phyloP scores from a whole-genome alignment of 1,139 yeast genomes.

The Debaryomycetaceae sp. region DNA sequence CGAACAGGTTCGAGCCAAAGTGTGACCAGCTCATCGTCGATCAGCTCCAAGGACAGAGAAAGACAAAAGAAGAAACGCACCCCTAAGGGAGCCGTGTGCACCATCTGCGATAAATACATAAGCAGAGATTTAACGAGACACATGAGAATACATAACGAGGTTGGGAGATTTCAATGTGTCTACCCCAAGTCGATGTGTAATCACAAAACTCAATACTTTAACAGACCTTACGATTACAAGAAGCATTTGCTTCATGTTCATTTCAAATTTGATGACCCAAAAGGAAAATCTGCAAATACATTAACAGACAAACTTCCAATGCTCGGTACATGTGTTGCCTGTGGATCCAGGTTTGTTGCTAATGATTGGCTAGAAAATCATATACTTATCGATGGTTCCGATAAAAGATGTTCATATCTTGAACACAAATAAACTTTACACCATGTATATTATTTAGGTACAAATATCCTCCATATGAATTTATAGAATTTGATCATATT shows the following conservation, averaged over 20 bases:
- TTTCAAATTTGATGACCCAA: constrained; percentile 43
- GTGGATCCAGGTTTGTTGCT: constrained; percentile 33
- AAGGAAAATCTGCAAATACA: constrained; percentile 40
- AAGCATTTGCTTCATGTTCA: constrained; percentile 45
- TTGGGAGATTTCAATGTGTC: constrained; percentile 46
- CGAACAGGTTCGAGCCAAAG: constrained; percentile 25
- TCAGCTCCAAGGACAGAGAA: constrained; percentile 10
- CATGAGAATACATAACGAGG: constrained; percentile 44
- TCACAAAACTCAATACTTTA: constrained; percentile 44
- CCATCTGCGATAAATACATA: constrained; percentile 41
- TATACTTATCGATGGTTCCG: constrained; percentile 26
- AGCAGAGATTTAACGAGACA: constrained; percentile 45
- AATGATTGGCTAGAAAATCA: constrained; percentile 42
- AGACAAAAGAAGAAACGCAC: constrained; percentile 26
- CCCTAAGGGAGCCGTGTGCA: constrained; percentile 39
- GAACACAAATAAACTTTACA: constrained; percentile 7
- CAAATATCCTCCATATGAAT: background rate
- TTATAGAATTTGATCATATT: no score
- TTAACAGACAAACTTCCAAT: constrained; percentile 43
- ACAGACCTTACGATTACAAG: constrained; percentile 48
- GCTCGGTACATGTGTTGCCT: constrained; percentile 37
- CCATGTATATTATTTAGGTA: background rate
- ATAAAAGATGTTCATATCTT: constrained; percentile 20
- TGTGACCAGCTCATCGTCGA: constrained; percentile 12
- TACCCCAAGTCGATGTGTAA: constrained; percentile 41